A percentile compares a stretch with the other conserved stretches of the same genome.
Evolutionary conservation across 2,329 filamentous ascomycete species (phyloP).

Genomic region (Verticillium alfalfae): DNA sequence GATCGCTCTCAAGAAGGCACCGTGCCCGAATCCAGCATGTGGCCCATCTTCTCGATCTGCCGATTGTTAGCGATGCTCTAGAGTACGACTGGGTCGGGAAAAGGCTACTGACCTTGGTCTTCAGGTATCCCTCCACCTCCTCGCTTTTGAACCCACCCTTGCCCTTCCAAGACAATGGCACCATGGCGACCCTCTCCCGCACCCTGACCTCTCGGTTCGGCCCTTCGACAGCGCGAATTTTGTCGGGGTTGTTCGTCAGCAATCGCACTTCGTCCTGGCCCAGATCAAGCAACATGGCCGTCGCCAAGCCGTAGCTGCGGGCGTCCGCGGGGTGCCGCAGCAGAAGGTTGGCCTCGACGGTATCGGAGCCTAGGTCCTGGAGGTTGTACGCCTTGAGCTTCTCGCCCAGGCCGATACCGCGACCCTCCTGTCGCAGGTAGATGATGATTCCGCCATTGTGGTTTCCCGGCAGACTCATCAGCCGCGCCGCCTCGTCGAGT

Average conservation of each 20-base stretch:
- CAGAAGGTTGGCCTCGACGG: constrained; percentile 89
- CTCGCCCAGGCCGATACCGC: constrained; percentile 88
- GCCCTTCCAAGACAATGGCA: constrained; percentile 88
- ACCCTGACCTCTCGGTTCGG: constrained; percentile 84
- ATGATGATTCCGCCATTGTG: constrained; percentile 75
- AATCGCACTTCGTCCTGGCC: constrained; percentile 73
- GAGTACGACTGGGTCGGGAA: not conserved
- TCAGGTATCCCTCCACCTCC: constrained; percentile 90
- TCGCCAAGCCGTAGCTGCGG: constrained; percentile 91
- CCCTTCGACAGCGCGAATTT: constrained; percentile 89
- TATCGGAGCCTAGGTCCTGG: constrained; percentile 95
- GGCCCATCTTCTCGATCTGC: constrained; percentile 83
- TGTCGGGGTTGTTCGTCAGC: constrained; percentile 96
- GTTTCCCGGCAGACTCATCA: constrained; percentile 72
- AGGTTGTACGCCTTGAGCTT: constrained; percentile 98
- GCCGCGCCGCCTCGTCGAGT: constrained; percentile 86
- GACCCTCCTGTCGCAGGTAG: constrained; percentile 91
- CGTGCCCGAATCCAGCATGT: constrained; percentile 59
- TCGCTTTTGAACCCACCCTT: constrained; percentile 76
- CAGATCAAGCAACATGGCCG: constrained; percentile 85
- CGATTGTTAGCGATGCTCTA: constrained; percentile 5
- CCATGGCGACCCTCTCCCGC: constrained; percentile 88
- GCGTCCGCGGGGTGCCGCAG: constrained; percentile 92
- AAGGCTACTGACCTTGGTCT: constrained; percentile 70
- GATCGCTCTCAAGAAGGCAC: constrained; percentile 4